Evolutionary conservation across 441 rosid species (phyloP).

Genomic region (Euphorbia celastroides): DNA sequence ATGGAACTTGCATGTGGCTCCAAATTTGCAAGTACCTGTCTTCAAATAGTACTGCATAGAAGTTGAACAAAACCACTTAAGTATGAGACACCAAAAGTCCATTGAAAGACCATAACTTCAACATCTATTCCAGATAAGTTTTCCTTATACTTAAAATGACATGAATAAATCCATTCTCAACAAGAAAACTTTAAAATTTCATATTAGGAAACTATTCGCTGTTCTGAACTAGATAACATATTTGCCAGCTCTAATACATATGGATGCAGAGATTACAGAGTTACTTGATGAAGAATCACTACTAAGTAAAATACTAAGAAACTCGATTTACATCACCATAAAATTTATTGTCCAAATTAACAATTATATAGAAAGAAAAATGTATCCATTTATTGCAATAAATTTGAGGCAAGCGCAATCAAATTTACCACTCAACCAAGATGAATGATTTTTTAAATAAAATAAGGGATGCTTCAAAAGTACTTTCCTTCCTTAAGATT

Average conservation of each 20-base stretch:
- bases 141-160: background rate
- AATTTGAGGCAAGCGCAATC: background rate
- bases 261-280: background rate
- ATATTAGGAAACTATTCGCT: background rate
- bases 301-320: background rate
- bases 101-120: background rate
- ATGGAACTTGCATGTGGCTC: slow-evolving; percentile 99
- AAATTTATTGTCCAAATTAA: background rate
- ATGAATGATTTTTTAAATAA: background rate
- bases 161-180: background rate
- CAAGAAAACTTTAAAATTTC: background rate
- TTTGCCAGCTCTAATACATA: background rate
- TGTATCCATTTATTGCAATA: background rate
- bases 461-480: background rate
- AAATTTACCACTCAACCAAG: background rate
- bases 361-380: background rate
- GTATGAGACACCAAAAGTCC: slow-evolving; percentile 2
- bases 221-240: background rate
- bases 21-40: slow-evolving; percentile 99
- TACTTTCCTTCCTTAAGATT: background rate
- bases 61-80: slow-evolving; percentile 23
- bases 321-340: background rate
- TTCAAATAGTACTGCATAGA: slow-evolving; percentile 72
- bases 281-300: background rate
- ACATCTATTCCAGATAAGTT: background rate